Base-by-base conservation (phyloP, 257 asterid genomes). In the Haberlea rhodopensis region DNA sequence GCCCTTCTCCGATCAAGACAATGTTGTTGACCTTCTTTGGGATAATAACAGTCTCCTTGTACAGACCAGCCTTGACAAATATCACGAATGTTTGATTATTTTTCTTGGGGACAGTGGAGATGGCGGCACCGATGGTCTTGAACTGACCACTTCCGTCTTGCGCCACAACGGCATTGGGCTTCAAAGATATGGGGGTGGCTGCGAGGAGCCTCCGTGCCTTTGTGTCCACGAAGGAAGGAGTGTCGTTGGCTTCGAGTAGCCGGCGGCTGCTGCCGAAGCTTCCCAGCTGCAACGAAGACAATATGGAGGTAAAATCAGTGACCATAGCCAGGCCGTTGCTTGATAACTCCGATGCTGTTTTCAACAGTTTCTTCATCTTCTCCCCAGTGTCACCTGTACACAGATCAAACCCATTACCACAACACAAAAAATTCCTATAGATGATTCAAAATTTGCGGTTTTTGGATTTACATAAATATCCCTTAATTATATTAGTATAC, bases 321-420 rank as follows among this genome's bases (percentile, higher is more conserved):
- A 82, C 85, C 76, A 86, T 84, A 19, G 84, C 82, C 0, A 86
- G 76, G 5, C 83, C 90, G 62, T 88, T 85, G 66, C 86, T 76
- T 23, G 78, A 67, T 9, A 86, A 62, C 72, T 86, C 88, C 3
- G 80, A 71, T 0, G 88, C 70, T 2, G 76, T 69, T 24, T 57
- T 67, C 40, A 89, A 57, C 2, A 86, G n/a, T 13, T 82, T 75
- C 82, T 71, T 77, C 86, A 87, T 79, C 79, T 87, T 74, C 22
- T 83, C 85, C 0, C 87, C 88, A 0, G 94, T 73, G 11, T 76
- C 83, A 2, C 87, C 86, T 0, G 49, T 10, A 11, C 45, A 10
- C 6, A 15, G 6, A 13, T 40, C 19, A 40, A 40, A 11, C 19
- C 19, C 19, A 40, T 40, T 15, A 31, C 16, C 45, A 34, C 45